A percentile compares a stretch with the other conserved stretches of the same genome.
Conservation (phyloP, 2,329 filamentous ascomycete species). For the Diplodia corticola region DNA sequence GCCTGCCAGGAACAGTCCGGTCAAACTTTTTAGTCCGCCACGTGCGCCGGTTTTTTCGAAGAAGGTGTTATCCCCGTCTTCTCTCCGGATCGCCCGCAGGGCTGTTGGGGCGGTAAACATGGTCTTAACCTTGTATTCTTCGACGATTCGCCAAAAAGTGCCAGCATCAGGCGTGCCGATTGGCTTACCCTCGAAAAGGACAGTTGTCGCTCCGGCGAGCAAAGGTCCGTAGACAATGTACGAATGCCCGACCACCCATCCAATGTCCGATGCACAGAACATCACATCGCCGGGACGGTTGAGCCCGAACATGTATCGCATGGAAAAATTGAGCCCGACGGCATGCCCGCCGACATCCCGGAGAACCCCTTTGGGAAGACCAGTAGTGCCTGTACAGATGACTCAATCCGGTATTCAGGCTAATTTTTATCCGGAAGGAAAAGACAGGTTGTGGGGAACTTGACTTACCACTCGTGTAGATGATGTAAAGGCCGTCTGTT, state of each 20-base stretch:
- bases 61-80: slow-evolving; percentile 72
- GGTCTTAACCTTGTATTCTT: slow-evolving; percentile 80
- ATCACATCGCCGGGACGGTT: slow-evolving; percentile 81
- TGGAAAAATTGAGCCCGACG: slow-evolving; percentile 78
- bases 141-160: slow-evolving; percentile 82
- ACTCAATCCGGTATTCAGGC: not conserved
- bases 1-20: slow-evolving; percentile 80
- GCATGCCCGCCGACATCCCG: slow-evolving; percentile 84
- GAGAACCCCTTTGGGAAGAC: slow-evolving; percentile 78
- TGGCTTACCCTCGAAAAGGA: slow-evolving; percentile 93
- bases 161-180: slow-evolving; percentile 85
- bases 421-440: not conserved
- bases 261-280: slow-evolving; percentile 81
- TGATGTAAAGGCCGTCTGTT: slow-evolving; percentile 81
- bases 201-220: slow-evolving; percentile 78
- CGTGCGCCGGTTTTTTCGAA: slow-evolving; percentile 64
- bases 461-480: slow-evolving; percentile 69
- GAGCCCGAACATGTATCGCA: slow-evolving; percentile 80
- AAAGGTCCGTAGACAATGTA: slow-evolving; percentile 91
- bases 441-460: not conserved
- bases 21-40: slow-evolving; percentile 70
- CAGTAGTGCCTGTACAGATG: slow-evolving; percentile 62
- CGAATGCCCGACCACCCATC: slow-evolving; percentile 84
- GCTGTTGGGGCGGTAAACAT: slow-evolving; percentile 88
- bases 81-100: slow-evolving; percentile 80